Percentiles rank a stretch among this genome's conserved stretches.
Evolutionary conservation across 306 rosid genomes (phyloP).

Genomic region (Prunus mira): DNA sequence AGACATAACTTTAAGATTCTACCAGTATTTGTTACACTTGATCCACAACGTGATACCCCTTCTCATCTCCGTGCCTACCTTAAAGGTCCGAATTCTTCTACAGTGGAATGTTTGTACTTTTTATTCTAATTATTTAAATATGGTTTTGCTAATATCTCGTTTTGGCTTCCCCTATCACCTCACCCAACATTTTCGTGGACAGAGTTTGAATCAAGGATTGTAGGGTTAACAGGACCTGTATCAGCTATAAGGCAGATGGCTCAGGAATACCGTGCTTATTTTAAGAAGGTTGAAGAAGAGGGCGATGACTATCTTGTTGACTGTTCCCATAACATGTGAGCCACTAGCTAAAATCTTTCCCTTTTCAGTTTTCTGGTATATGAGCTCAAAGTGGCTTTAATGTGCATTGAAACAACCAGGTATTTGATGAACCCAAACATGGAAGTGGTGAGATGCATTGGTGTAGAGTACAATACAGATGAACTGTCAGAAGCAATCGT

Average conservation of each 20-base stretch:
- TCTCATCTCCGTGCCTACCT: conserved; percentile 77
- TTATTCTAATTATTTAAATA: conserved; percentile 5
- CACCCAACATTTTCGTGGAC: conserved; percentile 12
- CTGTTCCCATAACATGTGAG: conserved; percentile 84
- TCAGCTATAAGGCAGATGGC: conserved; percentile 87
- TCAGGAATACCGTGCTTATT: conserved; percentile 77
- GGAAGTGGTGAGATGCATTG: conserved; percentile 84
- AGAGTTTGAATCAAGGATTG: conserved; percentile 77
- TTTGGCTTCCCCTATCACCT: conserved; percentile 6
- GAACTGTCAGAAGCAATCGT: conserved; percentile 60
- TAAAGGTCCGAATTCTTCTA: conserved; percentile 52
- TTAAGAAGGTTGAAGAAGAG: conserved; percentile 79
- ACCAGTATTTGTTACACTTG: conserved; percentile 84
- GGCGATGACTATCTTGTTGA: conserved; percentile 88
- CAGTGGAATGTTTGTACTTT: neutral
- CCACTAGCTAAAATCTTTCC: conserved; percentile 6
- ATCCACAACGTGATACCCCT: conserved; percentile 90
- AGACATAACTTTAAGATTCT: conserved; percentile 47
- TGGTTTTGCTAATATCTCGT: neutral
- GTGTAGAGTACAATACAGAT: conserved; percentile 73
- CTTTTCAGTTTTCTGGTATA: neutral
- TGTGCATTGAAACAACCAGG: conserved; percentile 46
- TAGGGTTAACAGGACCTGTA: conserved; percentile 76
- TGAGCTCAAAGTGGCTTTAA: conserved; percentile 23
- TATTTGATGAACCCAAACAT: conserved; percentile 72